Percentiles rank a stretch among this genome's conserved stretches.
phyloP scores from a whole-genome alignment of 495 filamentous ascomycete genomes.

The Aspergillus incahuasiensis region DNA sequence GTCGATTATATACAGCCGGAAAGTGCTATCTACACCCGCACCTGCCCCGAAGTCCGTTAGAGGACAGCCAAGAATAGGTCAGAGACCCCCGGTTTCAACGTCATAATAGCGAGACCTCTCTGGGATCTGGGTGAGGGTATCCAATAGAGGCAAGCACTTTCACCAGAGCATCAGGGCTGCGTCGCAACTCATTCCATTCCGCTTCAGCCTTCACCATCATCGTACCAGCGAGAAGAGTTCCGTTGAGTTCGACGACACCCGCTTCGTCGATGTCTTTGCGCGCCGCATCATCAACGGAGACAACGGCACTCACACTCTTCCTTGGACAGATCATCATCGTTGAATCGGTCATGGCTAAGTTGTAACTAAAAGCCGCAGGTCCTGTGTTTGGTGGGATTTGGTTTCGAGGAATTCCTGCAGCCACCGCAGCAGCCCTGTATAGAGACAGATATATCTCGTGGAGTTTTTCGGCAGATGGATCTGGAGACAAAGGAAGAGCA shows the following conservation, averaged over 20 bases:
- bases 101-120: slow-evolving; percentile 19
- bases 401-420: slow-evolving; percentile 19
- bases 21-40: not conserved
- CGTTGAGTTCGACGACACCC: slow-evolving; percentile 65
- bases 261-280: slow-evolving; percentile 37
- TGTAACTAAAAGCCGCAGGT: slow-evolving; percentile 66
- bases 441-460: slow-evolving; percentile 47
- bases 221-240: slow-evolving; percentile 75
- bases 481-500: slow-evolving; percentile 36
- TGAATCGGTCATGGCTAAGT: slow-evolving; percentile 66
- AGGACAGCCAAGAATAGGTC: too few relatives aligned
- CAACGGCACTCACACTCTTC: slow-evolving; percentile 33
- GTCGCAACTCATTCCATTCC: slow-evolving; percentile 63
- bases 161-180: slow-evolving; percentile 46
- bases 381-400: slow-evolving; percentile 22
- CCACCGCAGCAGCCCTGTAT: slow-evolving; percentile 48
- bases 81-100: not conserved
- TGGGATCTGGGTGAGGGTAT: slow-evolving; percentile 36
- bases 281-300: slow-evolving; percentile 26
- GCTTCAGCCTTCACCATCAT: slow-evolving; percentile 69
- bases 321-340: slow-evolving; percentile 69
- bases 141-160: slow-evolving; percentile 58
- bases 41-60: too few relatives aligned
- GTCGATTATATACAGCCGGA: not conserved
- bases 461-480: slow-evolving; percentile 37